phyloP scores from a whole-genome alignment of 495 filamentous ascomycete genomes.

The Aspergillus avenaceus region DNA sequence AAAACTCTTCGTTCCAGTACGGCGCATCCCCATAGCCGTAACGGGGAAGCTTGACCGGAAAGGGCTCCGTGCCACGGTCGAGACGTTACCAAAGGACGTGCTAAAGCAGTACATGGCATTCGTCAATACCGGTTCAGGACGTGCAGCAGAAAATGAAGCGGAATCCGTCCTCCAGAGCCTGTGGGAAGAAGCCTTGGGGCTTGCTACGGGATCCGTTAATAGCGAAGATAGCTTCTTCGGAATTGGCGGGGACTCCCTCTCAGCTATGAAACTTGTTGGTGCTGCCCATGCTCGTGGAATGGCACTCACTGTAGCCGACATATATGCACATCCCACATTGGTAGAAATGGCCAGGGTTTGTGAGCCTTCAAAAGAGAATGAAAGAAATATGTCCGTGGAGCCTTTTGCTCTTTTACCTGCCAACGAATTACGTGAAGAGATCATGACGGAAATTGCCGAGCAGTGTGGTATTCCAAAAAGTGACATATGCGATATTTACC shows the following conservation, averaged over 20 bases:
- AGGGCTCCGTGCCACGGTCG: slow-evolving; percentile 40
- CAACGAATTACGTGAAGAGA: slow-evolving; percentile 16
- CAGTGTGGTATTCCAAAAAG: slow-evolving; percentile 39
- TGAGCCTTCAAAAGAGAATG: not conserved
- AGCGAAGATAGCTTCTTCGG: slow-evolving; percentile 49
- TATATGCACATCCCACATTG: slow-evolving; percentile 45
- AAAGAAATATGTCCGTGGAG: slow-evolving; percentile 16
- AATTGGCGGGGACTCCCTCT: slow-evolving; percentile 52
- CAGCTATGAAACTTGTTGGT: slow-evolving; percentile 52
- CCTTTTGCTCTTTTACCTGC: slow-evolving; percentile 30
- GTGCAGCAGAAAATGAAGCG: slow-evolving; percentile 22
- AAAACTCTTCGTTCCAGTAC: slow-evolving; percentile 55
- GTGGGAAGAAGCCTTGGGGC: slow-evolving; percentile 34
- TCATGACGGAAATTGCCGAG: slow-evolving; percentile 42
- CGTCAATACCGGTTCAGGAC: slow-evolving; percentile 23
- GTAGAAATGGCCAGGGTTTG: slow-evolving; percentile 44
- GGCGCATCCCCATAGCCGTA: slow-evolving; percentile 49
- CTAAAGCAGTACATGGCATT: slow-evolving; percentile 37
- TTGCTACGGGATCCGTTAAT: slow-evolving; percentile 36
- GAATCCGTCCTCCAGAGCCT: slow-evolving; percentile 31
- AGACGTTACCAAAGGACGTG: slow-evolving; percentile 35
- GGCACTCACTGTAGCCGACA: slow-evolving; percentile 43
- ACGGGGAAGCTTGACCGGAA: slow-evolving; percentile 62
- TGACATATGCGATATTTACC: slow-evolving; percentile 53
- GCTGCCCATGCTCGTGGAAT: slow-evolving; percentile 41